These are phyloP conservation scores for Hypoxylon sp. DNA, from an alignment of 2,329 filamentous ascomycete genomes.

Conservation along the genomic window DNA sequence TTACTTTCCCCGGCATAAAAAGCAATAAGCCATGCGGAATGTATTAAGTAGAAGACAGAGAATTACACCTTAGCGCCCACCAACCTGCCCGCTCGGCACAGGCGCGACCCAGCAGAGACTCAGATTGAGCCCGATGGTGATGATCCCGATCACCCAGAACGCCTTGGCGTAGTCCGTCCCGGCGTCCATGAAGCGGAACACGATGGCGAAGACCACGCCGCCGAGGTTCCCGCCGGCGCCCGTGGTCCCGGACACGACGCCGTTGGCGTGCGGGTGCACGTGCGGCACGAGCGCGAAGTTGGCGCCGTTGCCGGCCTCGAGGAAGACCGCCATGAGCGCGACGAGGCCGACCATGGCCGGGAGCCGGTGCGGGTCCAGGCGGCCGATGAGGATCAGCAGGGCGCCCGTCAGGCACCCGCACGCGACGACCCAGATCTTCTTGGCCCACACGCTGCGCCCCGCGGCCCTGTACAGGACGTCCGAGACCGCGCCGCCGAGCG, in stretches of 20 bases:
- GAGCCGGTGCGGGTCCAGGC: conserved; percentile 71
- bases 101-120: conserved; percentile 68
- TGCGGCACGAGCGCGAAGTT: conserved; percentile 91
- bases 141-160: conserved; percentile 85
- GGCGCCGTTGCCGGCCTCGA: conserved; percentile 86
- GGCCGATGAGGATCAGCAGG: conserved; percentile 71
- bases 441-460: conserved; percentile 57
- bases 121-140: conserved; percentile 78
- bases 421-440: conserved; percentile 70
- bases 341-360: conserved; percentile 81
- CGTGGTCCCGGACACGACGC: conserved; percentile 79
- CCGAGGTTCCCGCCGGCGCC: conserved; percentile 87
- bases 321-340: conserved; percentile 81
- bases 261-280: conserved; percentile 85
- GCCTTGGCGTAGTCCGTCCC: conserved; percentile 75
- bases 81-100: conserved; percentile 66
- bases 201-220: conserved; percentile 84
- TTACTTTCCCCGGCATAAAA: background rate
- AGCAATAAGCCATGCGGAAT: background rate
- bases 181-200: conserved; percentile 78
- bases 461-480: conserved; percentile 62
- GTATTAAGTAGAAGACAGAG: background rate
- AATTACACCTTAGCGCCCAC: conserved; percentile 53
- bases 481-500: conserved; percentile 70
- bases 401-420: conserved; percentile 73